Conservation (phyloP, 176 grass and related monocot species). For the Echinochloa phyllopogon region DNA sequence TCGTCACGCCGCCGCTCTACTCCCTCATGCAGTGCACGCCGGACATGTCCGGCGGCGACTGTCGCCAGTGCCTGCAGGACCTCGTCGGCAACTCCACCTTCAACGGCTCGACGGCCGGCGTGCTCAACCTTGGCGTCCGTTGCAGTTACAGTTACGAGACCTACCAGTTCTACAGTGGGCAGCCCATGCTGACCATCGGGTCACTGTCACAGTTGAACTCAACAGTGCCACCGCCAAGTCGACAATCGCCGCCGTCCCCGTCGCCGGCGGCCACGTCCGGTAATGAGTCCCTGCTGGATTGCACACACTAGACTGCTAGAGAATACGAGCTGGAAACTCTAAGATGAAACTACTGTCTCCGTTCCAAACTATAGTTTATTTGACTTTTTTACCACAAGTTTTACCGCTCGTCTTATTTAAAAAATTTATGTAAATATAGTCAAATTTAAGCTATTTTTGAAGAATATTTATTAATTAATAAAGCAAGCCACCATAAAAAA, state of each 20-base stretch:
- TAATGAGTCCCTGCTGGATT: no score
- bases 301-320: no score
- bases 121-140: not conserved
- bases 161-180: constrained; percentile 9
- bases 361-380: no score
- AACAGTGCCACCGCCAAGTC: not conserved
- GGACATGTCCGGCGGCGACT: constrained; percentile 2
- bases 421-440: no score
- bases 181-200: not conserved
- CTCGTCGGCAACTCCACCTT: not conserved
- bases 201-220: not conserved
- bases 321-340: no score
- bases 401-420: no score
- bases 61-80: constrained; percentile 5
- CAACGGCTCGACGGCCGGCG: not conserved
- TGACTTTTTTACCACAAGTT: no score
- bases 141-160: constrained; percentile 12
- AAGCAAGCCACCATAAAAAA: no score
- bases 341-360: no score
- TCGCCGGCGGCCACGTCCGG: not conserved
- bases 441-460: no score
- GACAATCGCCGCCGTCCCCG: no score
- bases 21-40: constrained; percentile 45
- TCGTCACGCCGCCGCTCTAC: constrained; percentile 1
- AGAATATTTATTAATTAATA: no score